phyloP scores from a whole-genome alignment of 768 basidiomycete species.

The Goffeauzyma gilvescens region DNA sequence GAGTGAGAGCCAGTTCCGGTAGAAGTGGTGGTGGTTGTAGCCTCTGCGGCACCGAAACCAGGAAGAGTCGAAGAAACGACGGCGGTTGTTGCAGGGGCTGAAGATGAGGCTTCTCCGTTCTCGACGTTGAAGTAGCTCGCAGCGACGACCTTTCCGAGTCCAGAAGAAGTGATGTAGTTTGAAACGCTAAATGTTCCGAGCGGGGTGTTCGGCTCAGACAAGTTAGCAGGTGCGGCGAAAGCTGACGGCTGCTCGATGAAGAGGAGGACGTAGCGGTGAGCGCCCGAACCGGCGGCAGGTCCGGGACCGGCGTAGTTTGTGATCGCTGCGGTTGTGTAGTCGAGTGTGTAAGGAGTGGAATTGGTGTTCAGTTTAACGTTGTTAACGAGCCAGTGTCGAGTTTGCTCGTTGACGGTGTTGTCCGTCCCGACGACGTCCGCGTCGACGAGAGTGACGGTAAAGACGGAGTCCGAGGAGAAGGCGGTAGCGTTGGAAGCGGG shows the following conservation, averaged over 20 bases:
- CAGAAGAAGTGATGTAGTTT: conserved; percentile 41
- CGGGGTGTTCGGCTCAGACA: conserved; percentile 38
- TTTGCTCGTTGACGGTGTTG: conserved; percentile 31
- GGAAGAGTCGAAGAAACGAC: conserved; percentile 47
- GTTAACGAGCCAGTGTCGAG: conserved; percentile 66
- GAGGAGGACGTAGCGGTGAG: conserved; percentile 54
- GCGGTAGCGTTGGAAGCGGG: conserved; percentile 38
- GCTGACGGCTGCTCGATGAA: conserved; percentile 46
- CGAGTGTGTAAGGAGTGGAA: conserved; percentile 23
- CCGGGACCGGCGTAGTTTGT: conserved; percentile 55
- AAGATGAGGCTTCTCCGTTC: conserved; percentile 43
- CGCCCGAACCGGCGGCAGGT: conserved; percentile 49
- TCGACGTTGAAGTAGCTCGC: conserved; percentile 60
- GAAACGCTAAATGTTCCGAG: conserved; percentile 43
- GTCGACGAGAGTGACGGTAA: conserved; percentile 58
- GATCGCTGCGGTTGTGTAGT: conserved; percentile 23
- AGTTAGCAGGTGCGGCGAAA: conserved; percentile 45
- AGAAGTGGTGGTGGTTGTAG: conserved; percentile 13
- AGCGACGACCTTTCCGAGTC: conserved; percentile 45
- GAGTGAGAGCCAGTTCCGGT: conserved; percentile 6
- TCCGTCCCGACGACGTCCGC: conserved; percentile 49
- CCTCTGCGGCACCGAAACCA: conserved; percentile 17
- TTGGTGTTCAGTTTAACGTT: conserved; percentile 32
- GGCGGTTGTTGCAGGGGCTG: conserved; percentile 44
- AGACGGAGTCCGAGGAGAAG: conserved; percentile 36